Conservation (phyloP, 345 rosid species). For the Linum tenue region DNA sequence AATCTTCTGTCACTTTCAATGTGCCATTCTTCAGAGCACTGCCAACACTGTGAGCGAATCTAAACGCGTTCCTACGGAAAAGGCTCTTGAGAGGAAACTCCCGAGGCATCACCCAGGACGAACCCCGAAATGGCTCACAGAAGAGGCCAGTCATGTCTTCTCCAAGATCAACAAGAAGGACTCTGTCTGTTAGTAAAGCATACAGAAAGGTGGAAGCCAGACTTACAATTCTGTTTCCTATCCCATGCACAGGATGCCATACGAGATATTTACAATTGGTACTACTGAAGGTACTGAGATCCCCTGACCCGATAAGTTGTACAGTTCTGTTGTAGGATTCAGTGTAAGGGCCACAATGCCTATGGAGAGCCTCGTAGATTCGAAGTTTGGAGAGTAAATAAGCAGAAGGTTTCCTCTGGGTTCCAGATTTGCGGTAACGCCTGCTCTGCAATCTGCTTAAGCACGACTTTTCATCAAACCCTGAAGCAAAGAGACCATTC, state of each 20-base stretch:
- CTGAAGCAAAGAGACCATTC: constrained; percentile 8
- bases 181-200: constrained; percentile 16
- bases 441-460: constrained; percentile 13
- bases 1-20: background rate
- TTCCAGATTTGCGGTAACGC: constrained; percentile 10
- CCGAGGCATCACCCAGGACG: constrained; percentile 16
- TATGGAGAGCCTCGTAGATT: constrained; percentile 15
- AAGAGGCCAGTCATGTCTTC: constrained; percentile 18
- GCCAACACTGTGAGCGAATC: constrained; percentile 9
- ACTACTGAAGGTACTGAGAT: background rate
- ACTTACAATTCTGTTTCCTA: constrained; percentile 24
- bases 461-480: constrained; percentile 19
- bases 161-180: constrained; percentile 11
- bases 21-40: constrained; percentile 6
- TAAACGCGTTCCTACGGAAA: background rate
- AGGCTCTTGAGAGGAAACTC: constrained; percentile 7
- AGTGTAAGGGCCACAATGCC: constrained; percentile 17
- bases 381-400: constrained; percentile 16
- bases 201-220: constrained; percentile 19
- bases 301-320: background rate
- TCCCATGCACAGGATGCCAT: constrained; percentile 18
- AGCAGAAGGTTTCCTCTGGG: constrained; percentile 15
- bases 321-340: constrained; percentile 6
- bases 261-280: constrained; percentile 13
- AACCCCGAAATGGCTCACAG: constrained; percentile 19